Evolutionary conservation across 177 flowering plant genomes (phyloP).

Genomic region (Vitis hybrid): DNA sequence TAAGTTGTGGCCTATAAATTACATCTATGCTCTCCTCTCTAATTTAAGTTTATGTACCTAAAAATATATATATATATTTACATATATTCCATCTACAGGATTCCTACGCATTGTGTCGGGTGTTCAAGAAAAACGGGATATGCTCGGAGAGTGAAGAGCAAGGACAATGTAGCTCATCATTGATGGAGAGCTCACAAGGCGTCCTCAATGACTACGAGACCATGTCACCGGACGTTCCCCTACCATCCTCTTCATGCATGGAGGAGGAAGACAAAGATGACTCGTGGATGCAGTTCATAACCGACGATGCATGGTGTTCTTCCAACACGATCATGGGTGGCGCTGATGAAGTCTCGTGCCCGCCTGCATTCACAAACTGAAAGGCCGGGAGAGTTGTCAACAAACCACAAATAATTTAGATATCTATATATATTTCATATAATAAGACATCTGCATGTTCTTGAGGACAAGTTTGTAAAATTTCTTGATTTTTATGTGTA

Average conservation of each 20-base stretch:
- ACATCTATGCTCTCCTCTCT: too few species aligned
- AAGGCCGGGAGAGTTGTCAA: too few species aligned
- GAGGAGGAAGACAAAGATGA: constrained; percentile 80
- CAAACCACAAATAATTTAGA: too few species aligned
- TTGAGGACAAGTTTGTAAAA: too few species aligned
- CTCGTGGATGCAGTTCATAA: constrained; percentile 89
- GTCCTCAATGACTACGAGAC: constrained; percentile 42
- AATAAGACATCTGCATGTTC: too few species aligned
- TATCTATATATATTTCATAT: too few species aligned
- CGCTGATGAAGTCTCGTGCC: constrained; percentile 32
- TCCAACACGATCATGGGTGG: constrained; percentile 23
- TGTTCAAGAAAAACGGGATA: constrained; percentile 75
- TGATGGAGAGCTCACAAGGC: constrained; percentile 33
- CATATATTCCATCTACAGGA: constrained; percentile 38
- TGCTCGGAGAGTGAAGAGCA: constrained; percentile 56
- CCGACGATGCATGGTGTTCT: constrained; percentile 76
- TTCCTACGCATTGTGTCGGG: constrained; percentile 76
- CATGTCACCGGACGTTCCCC: constrained; percentile 64
- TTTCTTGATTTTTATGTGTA: too few species aligned
- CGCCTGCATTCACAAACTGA: constrained; percentile 13
- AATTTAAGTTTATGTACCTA: too few species aligned
- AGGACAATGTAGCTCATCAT: constrained; percentile 44
- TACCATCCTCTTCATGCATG: constrained; percentile 53
- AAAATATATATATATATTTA: background rate
- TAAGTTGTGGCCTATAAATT: too few species aligned